A percentile compares a stretch with the other conserved stretches of the same genome.
Conservation (phyloP, 2,329 filamentous ascomycete genomes). For the Claviceps quebecensis region DNA sequence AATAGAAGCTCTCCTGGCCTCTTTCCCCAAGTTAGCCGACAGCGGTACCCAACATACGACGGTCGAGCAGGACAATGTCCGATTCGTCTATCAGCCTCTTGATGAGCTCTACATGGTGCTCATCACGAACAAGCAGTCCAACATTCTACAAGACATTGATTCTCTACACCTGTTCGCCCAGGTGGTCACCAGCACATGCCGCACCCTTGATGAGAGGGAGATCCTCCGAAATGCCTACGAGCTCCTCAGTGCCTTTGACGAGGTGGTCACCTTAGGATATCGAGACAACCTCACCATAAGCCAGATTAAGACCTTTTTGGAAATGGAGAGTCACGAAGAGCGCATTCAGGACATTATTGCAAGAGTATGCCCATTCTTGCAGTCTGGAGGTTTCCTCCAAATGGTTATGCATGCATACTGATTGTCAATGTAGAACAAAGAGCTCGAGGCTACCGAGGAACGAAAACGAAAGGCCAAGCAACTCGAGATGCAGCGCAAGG, state of each 20-base stretch:
- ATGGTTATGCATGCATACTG: conserved; percentile 8
- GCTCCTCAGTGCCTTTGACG: conserved; percentile 89
- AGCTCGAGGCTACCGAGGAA: conserved; percentile 94
- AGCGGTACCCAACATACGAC: conserved; percentile 94
- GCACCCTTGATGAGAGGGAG: conserved; percentile 87
- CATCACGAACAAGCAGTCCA: conserved; percentile 98
- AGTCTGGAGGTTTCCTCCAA: background rate
- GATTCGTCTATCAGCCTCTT: conserved; percentile 96
- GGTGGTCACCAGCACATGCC: conserved; percentile 92
- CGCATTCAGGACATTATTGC: conserved; percentile 97
- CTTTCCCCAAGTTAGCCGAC: conserved; percentile 94
- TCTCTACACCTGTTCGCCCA: conserved; percentile 95
- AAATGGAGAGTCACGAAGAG: conserved; percentile 99
- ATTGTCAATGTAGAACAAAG: conserved; percentile 62
- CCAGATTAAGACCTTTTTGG: conserved; percentile 98
- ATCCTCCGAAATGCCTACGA: conserved; percentile 93
- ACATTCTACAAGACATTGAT: conserved; percentile 98
- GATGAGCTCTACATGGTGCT: conserved; percentile 99
- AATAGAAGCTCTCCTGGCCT: conserved; percentile 90
- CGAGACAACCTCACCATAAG: conserved; percentile 88
- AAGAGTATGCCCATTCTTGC: conserved; percentile 39
- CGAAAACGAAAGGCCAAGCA: conserved; percentile 98
- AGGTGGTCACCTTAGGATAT: conserved; percentile 91
- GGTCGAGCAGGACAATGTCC: conserved; percentile 97
- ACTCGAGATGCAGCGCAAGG: conserved; percentile 96